Base-by-base conservation (phyloP, 495 filamentous ascomycete genomes). In the Amniculicola lignicola region DNA sequence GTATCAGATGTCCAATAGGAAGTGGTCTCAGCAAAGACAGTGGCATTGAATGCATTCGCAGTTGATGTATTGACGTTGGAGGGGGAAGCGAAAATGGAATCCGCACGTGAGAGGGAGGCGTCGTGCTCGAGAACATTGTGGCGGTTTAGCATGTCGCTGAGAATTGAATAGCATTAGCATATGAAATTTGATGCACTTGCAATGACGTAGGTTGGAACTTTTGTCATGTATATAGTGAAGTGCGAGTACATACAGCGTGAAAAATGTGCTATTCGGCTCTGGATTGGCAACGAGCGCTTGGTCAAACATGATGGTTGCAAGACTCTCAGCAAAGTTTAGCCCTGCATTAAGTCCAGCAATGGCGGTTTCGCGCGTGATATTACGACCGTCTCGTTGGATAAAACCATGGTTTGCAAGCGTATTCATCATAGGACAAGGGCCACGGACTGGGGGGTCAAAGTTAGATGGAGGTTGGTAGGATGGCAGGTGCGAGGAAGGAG, bases 281-380 rank as follows among this genome's bases (percentile, higher is more conserved):
- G 77, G 77, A 59, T 78, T 80, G 4, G 75, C 73, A 21, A 69
- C 65, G 1, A 72, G 42, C 23, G 72, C 79, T 23, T 70, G 67
- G 1, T 72, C 50, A 42, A 73, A 77, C 49, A 82, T 67, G 7
- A 69, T 43, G 5, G 22, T 54, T 1, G 59, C 65, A 0, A 80
- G 62, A 2, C 39, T 47, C 1, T 44, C 27, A 28, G 72, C 68
- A 51, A 80, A 63, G 54, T 80, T 76, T n/a, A 81, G 62, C 0
- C 67, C 76, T 0, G 62, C 53, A 1, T 35, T 37, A 5, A 82
- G 63, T 18, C 67, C 78, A 16, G 69, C 49, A 65, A 59, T 43
- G 16, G 45, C 66, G 15, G 62, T 63, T 18, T 70, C 63, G 31
- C 54, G 53, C 29, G 67, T 65, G 43, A 79, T 70, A 50, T 70